Base-by-base conservation (phyloP, 2,329 filamentous ascomycete species). In the Dactylellina leptospora region DNA sequence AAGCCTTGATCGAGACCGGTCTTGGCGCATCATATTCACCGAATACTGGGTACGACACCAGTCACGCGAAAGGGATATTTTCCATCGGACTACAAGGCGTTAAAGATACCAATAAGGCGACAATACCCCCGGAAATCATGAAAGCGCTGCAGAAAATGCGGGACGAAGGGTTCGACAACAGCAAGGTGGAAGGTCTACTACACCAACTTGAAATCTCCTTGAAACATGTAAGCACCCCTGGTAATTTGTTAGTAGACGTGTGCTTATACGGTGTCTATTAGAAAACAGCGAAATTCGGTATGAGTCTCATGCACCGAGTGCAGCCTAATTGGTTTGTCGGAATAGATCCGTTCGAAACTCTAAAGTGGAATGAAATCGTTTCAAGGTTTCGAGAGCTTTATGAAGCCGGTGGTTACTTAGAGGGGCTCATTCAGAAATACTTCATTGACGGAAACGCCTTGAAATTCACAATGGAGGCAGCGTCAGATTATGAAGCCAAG, bases 241-340 rank as follows among this genome's bases (percentile, higher is more conserved):
- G 1, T 8, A 20, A 47, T 16, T 13, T 16, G 16, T 20, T n/a
- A 16, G 13, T 5, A 11, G 30, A 45, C 6, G 40, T 61, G 9
- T 38, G 28, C 63, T 73, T 42, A 28, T 28, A 4, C 23, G 18
- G n/a, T n/a, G 20, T 25, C n/a, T 92, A 6, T 20, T 51, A 99
- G 82, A 97, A 97, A 83, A 97, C 92, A 0, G 91, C 95, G 60
- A 92, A 90, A 77, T 99, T 99, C 78, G 95, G 95, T 11, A 91
- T 97, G 84, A 88, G 89, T 16, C 86, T 97, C 58, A 87, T 99
- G 80, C 91, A 96, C 76, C 87, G 93, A 42, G 84, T 97, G 5
- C 91, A 96, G 78, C 90, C 92, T 1, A 89, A 90, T 69, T 99
- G 95, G 95, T 97, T 99, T 81, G 96, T 95, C 64, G 95, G 93